Percentiles rank a stretch among this genome's conserved stretches.
Conservation (phyloP, 176 grass and related monocot species). For the Neostapfia colusana region DNA sequence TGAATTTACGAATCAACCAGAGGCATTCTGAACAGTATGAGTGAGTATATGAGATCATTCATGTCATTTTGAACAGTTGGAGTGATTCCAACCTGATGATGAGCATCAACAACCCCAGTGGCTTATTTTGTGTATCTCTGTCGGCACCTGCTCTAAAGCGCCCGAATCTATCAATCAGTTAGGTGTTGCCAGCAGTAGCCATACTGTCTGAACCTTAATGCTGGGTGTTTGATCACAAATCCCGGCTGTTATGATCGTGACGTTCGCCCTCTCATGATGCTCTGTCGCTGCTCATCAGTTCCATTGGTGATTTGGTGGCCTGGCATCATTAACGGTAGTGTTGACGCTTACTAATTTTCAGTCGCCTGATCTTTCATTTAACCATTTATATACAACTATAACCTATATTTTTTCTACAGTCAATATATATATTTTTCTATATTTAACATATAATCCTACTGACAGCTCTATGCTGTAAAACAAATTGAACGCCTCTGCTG, state of each 20-base stretch:
- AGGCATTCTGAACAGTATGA: neutral
- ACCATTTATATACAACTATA: too few species aligned
- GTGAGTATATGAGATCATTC: too few species aligned
- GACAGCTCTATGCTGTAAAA: too few species aligned
- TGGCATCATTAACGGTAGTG: neutral
- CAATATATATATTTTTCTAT: too few species aligned
- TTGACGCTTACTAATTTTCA: neutral
- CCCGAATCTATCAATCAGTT: constrained; percentile 17
- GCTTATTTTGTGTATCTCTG: neutral
- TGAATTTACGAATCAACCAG: too few species aligned
- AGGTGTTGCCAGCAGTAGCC: neutral
- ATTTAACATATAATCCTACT: too few species aligned
- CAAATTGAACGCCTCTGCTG: too few species aligned
- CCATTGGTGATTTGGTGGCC: neutral
- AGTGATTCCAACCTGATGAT: neutral
- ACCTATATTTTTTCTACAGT: too few species aligned
- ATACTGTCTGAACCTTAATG: constrained; percentile 1
- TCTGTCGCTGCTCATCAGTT: neutral
- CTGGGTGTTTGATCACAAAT: constrained; percentile 14
- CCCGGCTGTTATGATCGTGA: constrained; percentile 24
- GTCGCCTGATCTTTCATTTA: too few species aligned
- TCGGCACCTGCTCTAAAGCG: constrained; percentile 13
- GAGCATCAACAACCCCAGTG: neutral
- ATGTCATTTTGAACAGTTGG: neutral
- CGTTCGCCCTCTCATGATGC: neutral